phyloP scores from a whole-genome alignment of 306 rosid genomes.

The Medicago arabica region DNA sequence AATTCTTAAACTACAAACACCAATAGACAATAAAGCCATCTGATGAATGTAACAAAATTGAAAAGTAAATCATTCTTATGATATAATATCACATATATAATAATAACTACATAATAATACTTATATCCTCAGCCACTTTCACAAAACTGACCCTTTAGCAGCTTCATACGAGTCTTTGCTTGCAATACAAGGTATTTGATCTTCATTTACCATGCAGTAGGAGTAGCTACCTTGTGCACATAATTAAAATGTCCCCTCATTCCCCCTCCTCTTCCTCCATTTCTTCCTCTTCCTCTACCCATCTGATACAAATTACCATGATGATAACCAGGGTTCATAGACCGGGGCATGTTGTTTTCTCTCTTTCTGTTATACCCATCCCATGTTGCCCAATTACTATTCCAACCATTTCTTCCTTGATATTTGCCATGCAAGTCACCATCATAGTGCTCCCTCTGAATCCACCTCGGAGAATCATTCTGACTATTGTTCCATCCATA shows the following conservation, averaged over 20 bases:
- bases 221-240: conserved; percentile 36
- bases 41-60: not conserved
- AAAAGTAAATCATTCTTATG: not conserved
- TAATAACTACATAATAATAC: not conserved
- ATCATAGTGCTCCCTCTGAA: conserved; percentile 41
- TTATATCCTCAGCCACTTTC: not conserved
- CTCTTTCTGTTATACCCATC: conserved; percentile 46
- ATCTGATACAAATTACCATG: conserved; percentile 49
- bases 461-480: conserved; percentile 49
- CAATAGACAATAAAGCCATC: not conserved
- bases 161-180: conserved; percentile 33
- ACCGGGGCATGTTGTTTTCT: conserved; percentile 49
- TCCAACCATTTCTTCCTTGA: conserved; percentile 45
- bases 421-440: conserved; percentile 41
- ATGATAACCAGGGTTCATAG: conserved; percentile 35
- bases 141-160: conserved; percentile 29
- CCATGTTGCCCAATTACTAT: conserved; percentile 47
- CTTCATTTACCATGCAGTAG: conserved; percentile 33
- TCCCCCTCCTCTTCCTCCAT: conserved; percentile 51
- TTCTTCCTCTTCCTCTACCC: conserved; percentile 59
- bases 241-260: conserved; percentile 45
- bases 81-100: not conserved
- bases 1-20: not conserved
- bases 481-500: conserved; percentile 41
- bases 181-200: not conserved